Base-by-base conservation (phyloP, 257 asterid species). In the Nicotiana otophora region DNA sequence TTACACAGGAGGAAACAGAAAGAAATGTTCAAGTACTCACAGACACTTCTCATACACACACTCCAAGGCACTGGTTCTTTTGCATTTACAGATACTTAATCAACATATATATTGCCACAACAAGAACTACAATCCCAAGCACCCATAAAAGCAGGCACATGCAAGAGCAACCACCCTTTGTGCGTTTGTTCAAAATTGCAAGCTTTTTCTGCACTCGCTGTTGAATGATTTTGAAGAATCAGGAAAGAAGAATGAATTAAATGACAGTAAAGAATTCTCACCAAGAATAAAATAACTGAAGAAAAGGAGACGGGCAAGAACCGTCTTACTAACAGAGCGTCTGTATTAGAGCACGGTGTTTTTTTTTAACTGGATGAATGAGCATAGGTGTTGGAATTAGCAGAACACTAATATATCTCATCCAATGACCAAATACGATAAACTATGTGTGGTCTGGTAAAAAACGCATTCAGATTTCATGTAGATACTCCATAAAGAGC, bases 101-200 rank as follows among this genome's bases (percentile, higher is more conserved):
- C 86, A 96, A 90, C 86, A 93, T 7, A 61, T 89, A 94, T 89
- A 93, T 91, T 39, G 91, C 92, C 5, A 85, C 87, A 72, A 91
- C 75, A 88, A 96, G 89, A 63, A 81, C 83, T 33, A 90, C 88
- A 55, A 96, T 94, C 77, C 98, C 99, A 2, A 94, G 70, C 10
- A 92, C 95, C 11, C 97, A 85, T 34, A 91, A 61, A 66, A 91
- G 89, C 90, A 96, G 81, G 84, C 90, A 69, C 89, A 92, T 62
- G 95, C 98, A 96, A 76, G 99, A 90, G 92, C 99, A 96, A 81
- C 97, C 97, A 61, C 96, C 98, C 88, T 91, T 93, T 2, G 97
- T 91, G 60, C 93, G 91, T 81, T 92, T 93, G 83, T 90, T 95
- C 90, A 95, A 74, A 39, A 87, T 87, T 36, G 97, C 97, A 70